These are phyloP conservation scores for Colletotrichum godetiae DNA, from an alignment of 2,329 filamentous ascomycete genomes.

Conservation along the genomic window DNA sequence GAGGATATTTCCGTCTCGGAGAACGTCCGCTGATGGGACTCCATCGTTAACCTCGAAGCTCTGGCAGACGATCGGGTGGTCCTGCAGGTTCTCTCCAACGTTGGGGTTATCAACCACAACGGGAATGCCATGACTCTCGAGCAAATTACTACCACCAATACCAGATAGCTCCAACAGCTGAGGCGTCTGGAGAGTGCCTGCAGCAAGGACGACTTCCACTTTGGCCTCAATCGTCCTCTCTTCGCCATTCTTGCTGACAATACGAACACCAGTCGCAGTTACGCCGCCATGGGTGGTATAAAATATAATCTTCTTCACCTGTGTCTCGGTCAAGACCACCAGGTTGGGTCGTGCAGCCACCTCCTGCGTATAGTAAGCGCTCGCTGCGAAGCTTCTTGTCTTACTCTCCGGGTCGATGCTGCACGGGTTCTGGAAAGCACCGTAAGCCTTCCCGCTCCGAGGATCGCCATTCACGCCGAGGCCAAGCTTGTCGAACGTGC, in stretches of 20 bases:
- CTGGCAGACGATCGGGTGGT: constrained; percentile 52
- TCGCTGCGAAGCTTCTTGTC: constrained; percentile 46
- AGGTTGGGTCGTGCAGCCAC: constrained; percentile 38
- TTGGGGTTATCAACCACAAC: constrained; percentile 46
- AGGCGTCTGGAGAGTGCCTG: constrained; percentile 54
- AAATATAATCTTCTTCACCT: constrained; percentile 17
- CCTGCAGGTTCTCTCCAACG: constrained; percentile 53
- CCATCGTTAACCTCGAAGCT: constrained; percentile 54
- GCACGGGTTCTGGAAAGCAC: constrained; percentile 47
- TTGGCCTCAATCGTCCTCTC: constrained; percentile 37
- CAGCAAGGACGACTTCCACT: constrained; percentile 55
- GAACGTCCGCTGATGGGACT: constrained; percentile 48
- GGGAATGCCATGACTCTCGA: constrained; percentile 45
- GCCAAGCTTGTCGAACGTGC: constrained; percentile 48
- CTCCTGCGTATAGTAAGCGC: constrained; percentile 44
- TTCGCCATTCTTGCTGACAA: constrained; percentile 21
- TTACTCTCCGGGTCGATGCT: constrained; percentile 46
- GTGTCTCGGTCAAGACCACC: constrained; percentile 38
- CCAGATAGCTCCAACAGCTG: constrained; percentile 56
- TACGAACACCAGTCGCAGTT: constrained; percentile 7
- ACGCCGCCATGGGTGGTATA: not conserved
- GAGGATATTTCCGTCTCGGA: constrained; percentile 48
- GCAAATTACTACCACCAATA: constrained; percentile 47
- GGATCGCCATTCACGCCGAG: constrained; percentile 47
- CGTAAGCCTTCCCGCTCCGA: constrained; percentile 43